These are phyloP conservation scores for Coniosporium apollinis DNA, from an alignment of 495 filamentous ascomycete genomes.

Conservation along the genomic window DNA sequence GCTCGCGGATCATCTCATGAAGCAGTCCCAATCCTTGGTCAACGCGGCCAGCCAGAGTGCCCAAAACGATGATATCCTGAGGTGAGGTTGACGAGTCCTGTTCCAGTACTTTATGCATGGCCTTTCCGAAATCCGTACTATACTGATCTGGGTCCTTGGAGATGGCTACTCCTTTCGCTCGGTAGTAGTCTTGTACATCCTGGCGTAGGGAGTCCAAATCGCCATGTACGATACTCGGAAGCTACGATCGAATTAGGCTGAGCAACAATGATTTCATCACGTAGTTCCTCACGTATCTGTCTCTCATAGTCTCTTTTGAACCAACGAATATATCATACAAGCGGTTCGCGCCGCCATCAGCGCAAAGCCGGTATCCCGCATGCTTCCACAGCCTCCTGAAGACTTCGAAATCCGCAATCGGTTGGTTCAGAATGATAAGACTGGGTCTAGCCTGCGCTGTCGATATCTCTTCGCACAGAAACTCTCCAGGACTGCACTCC, in stretches of 20 bases:
- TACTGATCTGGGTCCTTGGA: slow-evolving; percentile 59
- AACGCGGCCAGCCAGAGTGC: slow-evolving; percentile 72
- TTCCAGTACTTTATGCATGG: slow-evolving; percentile 42
- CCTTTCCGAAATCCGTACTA: slow-evolving; percentile 69
- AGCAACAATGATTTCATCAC: too few relatives aligned
- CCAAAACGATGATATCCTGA: slow-evolving; percentile 50
- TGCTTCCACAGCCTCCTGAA: slow-evolving; percentile 18
- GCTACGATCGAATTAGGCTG: slow-evolving; percentile 9
- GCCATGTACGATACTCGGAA: slow-evolving; percentile 60
- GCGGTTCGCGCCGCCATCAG: slow-evolving; percentile 81
- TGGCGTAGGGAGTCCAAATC: slow-evolving; percentile 71
- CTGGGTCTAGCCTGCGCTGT: too few relatives aligned
- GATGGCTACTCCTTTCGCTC: slow-evolving; percentile 33
- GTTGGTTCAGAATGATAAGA: slow-evolving; percentile 26
- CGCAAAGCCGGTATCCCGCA: slow-evolving; percentile 37
- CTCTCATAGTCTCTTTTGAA: background rate
- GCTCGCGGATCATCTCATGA: slow-evolving; percentile 43
- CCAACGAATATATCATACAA: slow-evolving; percentile 39
- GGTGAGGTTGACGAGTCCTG: slow-evolving; percentile 7
- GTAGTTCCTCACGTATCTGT: background rate
- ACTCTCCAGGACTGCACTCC: too few relatives aligned
- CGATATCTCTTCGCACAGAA: too few relatives aligned
- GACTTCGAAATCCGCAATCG: slow-evolving; percentile 14
- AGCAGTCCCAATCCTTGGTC: slow-evolving; percentile 84
- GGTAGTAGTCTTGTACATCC: slow-evolving; percentile 42